These are phyloP conservation scores for Mycena capillaripes DNA, from an alignment of 768 basidiomycete species.

Conservation along the genomic window DNA sequence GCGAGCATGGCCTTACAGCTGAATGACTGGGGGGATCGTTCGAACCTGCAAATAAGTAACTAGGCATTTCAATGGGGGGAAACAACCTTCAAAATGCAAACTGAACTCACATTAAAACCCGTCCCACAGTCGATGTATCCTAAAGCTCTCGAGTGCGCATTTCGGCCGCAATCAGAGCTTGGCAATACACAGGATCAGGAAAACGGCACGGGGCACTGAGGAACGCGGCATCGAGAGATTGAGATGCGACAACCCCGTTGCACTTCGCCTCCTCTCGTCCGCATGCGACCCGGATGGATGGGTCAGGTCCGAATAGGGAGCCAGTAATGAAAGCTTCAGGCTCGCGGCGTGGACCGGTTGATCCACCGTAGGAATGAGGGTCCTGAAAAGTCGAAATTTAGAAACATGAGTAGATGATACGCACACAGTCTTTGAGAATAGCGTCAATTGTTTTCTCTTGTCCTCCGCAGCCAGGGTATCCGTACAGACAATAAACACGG, in stretches of 20 bases:
- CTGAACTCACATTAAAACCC: too few relatives aligned
- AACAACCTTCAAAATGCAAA: neutral
- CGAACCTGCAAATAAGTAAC: neutral
- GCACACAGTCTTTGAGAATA: too few relatives aligned
- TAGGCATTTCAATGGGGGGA: neutral
- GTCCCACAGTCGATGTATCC: slow-evolving; percentile 10
- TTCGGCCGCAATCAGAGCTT: slow-evolving; percentile 3
- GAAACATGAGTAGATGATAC: too few relatives aligned
- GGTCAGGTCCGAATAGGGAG: too few relatives aligned
- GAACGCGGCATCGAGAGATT: slow-evolving; percentile 4
- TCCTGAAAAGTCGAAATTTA: too few relatives aligned
- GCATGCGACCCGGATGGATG: too few relatives aligned
- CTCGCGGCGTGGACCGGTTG: too few relatives aligned
- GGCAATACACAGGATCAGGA: neutral
- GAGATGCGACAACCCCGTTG: neutral
- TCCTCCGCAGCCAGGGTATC: too few relatives aligned
- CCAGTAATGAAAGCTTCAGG: too few relatives aligned
- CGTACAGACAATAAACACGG: too few relatives aligned
- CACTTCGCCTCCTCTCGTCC: slow-evolving; percentile 1
- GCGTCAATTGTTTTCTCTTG: too few relatives aligned
- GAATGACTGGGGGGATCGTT: slow-evolving; percentile 5
- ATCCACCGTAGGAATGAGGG: too few relatives aligned
- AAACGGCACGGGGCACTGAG: neutral
- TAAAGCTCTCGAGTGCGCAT: slow-evolving; percentile 9
- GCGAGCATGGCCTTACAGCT: slow-evolving; percentile 4